Evolutionary conservation across 2,329 filamentous ascomycete genomes (phyloP).

Genomic region (Exophiala sp.): DNA sequence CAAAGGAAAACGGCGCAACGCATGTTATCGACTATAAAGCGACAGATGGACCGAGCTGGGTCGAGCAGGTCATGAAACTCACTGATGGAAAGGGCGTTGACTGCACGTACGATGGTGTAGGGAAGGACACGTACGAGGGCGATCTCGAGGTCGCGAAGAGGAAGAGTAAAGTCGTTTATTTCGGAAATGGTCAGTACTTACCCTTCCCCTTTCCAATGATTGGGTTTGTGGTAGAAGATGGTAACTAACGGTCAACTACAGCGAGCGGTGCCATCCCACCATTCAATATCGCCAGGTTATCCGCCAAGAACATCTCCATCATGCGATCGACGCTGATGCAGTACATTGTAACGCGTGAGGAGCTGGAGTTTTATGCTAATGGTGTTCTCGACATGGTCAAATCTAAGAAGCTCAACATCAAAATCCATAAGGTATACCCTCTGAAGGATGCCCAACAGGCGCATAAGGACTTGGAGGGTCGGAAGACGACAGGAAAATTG

Average conservation of each 20-base stretch:
- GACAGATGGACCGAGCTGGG: slow-evolving; percentile 69
- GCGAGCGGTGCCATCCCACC: slow-evolving; percentile 67
- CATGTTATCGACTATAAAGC: slow-evolving; percentile 76
- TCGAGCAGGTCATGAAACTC: slow-evolving; percentile 80
- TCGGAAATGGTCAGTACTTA: slow-evolving; percentile 59
- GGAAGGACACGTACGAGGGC: slow-evolving; percentile 77
- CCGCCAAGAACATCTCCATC: slow-evolving; percentile 72
- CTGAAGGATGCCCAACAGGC: slow-evolving; percentile 69
- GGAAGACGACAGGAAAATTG: slow-evolving; percentile 81
- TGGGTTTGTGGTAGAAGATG: too few species aligned
- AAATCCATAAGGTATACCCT: slow-evolving; percentile 73
- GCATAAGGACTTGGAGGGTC: slow-evolving; percentile 74
- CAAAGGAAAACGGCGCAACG: slow-evolving; percentile 66
- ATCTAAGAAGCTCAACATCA: slow-evolving; percentile 66
- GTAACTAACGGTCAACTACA: background rate
- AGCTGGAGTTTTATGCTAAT: slow-evolving; percentile 65
- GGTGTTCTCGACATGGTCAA: slow-evolving; percentile 72
- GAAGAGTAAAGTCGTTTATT: slow-evolving; percentile 74
- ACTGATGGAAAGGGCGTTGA: slow-evolving; percentile 70
- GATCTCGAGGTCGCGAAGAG: slow-evolving; percentile 69
- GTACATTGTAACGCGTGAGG: slow-evolving; percentile 67
- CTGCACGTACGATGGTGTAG: slow-evolving; percentile 75
- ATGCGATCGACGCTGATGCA: slow-evolving; percentile 69
- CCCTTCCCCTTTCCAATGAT: background rate
- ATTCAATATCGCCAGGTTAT: slow-evolving; percentile 56